These are phyloP conservation scores for Sarocladium oryzae DNA, from an alignment of 2,329 filamentous ascomycete genomes.

Conservation along the genomic window DNA sequence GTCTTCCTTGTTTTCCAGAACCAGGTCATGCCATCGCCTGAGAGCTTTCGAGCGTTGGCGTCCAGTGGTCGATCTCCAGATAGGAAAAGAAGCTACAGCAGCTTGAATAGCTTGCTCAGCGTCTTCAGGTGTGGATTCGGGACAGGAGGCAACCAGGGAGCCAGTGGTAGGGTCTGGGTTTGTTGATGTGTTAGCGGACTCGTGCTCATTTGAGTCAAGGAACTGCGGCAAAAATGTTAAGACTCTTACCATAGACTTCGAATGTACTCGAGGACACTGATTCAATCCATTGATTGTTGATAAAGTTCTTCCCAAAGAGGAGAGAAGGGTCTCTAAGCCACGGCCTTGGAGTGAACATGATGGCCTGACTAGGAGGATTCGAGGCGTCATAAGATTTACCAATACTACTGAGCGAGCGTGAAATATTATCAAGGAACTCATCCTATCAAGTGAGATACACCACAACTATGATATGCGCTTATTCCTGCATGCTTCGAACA, in stretches of 20 bases:
- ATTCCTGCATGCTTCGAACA: no score
- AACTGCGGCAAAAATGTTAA: not conserved
- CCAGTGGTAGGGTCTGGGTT: constrained; percentile 59
- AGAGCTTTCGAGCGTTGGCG: constrained; percentile 52
- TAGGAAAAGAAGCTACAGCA: constrained; percentile 53
- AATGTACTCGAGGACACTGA: constrained; percentile 66
- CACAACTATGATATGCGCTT: no score
- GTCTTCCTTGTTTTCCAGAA: constrained; percentile 57
- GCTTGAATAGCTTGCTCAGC: constrained; percentile 61
- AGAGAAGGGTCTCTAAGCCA: constrained; percentile 52
- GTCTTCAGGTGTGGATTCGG: constrained; percentile 61
- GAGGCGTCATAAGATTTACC: no score
- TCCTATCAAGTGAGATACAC: no score
- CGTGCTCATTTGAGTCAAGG: no score
- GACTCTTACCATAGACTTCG: constrained; percentile 39
- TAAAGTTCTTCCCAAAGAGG: constrained; percentile 53
- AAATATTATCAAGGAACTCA: no score
- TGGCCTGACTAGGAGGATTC: no score
- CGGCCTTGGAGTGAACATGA: no score
- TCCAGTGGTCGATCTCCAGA: constrained; percentile 49
- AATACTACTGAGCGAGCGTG: no score
- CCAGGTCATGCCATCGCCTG: constrained; percentile 55
- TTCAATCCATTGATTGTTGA: constrained; percentile 67
- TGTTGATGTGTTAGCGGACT: no score
- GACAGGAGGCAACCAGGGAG: constrained; percentile 59